Percentiles rank a stretch among this genome's conserved stretches.
These are phyloP conservation scores for Arthroderma uncinatum DNA, from an alignment of 2,329 filamentous ascomycete species.

Conservation along the genomic window DNA sequence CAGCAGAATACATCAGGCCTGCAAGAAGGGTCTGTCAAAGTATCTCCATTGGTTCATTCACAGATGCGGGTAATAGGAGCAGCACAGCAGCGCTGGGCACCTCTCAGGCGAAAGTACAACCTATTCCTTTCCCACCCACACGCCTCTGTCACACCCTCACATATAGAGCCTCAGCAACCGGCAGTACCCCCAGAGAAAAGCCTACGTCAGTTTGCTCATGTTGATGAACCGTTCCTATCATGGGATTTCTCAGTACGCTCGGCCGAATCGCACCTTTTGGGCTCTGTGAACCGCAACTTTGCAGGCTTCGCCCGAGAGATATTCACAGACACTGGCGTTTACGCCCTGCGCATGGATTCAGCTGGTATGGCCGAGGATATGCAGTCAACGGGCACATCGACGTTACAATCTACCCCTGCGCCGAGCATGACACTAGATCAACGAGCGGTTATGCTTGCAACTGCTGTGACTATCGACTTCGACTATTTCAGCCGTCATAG, in stretches of 20 bases:
- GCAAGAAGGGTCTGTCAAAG: conserved; percentile 37
- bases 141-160: conserved; percentile 28
- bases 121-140: conserved; percentile 48
- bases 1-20: conserved; percentile 29
- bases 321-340: conserved; percentile 56
- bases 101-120: conserved; percentile 52
- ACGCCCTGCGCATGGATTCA: conserved; percentile 54
- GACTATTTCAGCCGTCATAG: conserved; percentile 57
- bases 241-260: conserved; percentile 53
- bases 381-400: conserved; percentile 29
- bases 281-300: conserved; percentile 54
- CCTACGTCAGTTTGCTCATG: conserved; percentile 50
- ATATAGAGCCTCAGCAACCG: conserved; percentile 38
- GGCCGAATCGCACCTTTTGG: conserved; percentile 42
- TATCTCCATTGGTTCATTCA: conserved; percentile 43
- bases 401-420: conserved; percentile 12
- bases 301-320: conserved; percentile 51
- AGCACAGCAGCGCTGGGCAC: conserved; percentile 54
- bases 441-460: conserved; percentile 54
- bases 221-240: conserved; percentile 52
- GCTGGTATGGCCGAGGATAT: conserved; percentile 35
- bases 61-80: conserved; percentile 54
- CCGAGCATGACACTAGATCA: conserved; percentile 54
- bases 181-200: conserved; percentile 33
- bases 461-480: conserved; percentile 54